Evolutionary conservation across 1,284 basidiomycete species (phyloP).

Genomic region (Heterobasidion annosum): DNA sequence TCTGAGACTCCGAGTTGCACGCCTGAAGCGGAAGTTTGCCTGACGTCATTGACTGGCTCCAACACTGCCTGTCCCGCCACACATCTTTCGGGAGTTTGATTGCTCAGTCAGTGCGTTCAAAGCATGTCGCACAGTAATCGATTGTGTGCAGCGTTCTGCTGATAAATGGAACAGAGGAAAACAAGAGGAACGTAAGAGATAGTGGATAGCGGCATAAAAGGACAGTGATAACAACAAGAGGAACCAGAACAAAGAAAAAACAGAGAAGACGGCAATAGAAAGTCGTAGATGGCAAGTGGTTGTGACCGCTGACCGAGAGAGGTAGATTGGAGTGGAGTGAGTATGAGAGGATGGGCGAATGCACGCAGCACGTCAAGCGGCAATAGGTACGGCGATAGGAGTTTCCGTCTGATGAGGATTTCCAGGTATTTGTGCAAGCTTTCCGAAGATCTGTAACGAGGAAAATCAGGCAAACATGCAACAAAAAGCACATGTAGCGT

Average conservation of each 20-base stretch:
- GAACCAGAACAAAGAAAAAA: background rate
- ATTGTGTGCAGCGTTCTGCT: background rate
- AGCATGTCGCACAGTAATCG: too few relatives aligned
- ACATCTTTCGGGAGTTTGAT: too few relatives aligned
- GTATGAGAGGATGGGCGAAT: background rate
- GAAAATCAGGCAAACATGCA: background rate
- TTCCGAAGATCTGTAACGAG: conserved; percentile 16
- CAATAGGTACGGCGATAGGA: conserved; percentile 4
- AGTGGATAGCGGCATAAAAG: background rate
- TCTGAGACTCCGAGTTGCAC: too few relatives aligned
- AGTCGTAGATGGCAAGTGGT: background rate
- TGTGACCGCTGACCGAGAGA: background rate
- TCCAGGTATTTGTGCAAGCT: conserved; percentile 8
- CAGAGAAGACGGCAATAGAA: background rate
- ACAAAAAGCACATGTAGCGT: conserved; percentile 12
- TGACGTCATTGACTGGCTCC: too few relatives aligned
- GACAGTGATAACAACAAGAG: background rate
- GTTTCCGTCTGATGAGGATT: background rate
- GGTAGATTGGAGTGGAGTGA: background rate
- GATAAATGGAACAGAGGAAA: background rate
- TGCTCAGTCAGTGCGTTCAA: too few relatives aligned
- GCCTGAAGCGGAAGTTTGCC: too few relatives aligned
- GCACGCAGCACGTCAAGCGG: background rate
- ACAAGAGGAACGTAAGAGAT: background rate
- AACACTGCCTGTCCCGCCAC: too few relatives aligned